Percentiles rank a stretch among this genome's conserved stretches.
These are phyloP conservation scores for Tylopilus vinaceipallidus DNA, from an alignment of 768 basidiomycete species.

Conservation along the genomic window DNA sequence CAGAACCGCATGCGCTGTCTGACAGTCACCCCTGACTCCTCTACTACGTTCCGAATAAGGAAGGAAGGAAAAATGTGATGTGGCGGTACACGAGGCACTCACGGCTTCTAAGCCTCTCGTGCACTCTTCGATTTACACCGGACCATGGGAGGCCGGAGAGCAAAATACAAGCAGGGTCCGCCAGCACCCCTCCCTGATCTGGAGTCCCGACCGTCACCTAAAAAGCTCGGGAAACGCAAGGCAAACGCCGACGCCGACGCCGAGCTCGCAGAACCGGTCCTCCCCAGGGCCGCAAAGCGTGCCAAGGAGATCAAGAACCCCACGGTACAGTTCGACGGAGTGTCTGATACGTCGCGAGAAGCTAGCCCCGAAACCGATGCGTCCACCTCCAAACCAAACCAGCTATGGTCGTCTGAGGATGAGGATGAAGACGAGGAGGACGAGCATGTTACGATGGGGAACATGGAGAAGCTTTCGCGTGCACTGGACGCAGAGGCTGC, in stretches of 20 bases:
- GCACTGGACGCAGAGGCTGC: constrained; percentile 69
- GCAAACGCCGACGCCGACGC: constrained; percentile 44
- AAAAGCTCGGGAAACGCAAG: constrained; percentile 75
- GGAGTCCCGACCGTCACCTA: constrained; percentile 38
- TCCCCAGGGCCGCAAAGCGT: constrained; percentile 36
- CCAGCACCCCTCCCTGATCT: constrained; percentile 55
- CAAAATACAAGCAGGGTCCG: constrained; percentile 79
- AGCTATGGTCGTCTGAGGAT: constrained; percentile 39
- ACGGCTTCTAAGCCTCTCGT: no score
- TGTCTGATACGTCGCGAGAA: constrained; percentile 37
- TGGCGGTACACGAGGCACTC: no score
- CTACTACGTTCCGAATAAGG: constrained; percentile 20
- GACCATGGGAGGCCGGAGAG: constrained; percentile 80
- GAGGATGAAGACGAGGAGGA: constrained; percentile 47
- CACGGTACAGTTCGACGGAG: constrained; percentile 19
- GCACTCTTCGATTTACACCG: background rate
- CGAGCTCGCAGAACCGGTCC: constrained; percentile 28
- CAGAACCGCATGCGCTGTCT: no score
- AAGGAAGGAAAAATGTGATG: constrained; percentile 20
- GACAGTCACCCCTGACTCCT: no score
- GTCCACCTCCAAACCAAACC: constrained; percentile 14
- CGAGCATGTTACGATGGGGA: constrained; percentile 66
- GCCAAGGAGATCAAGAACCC: constrained; percentile 30
- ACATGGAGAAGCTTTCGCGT: constrained; percentile 79
- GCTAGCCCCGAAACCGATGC: constrained; percentile 43